Percentiles rank a stretch among this genome's conserved stretches.
phyloP scores from a whole-genome alignment of 2,329 filamentous ascomycete species.

The Aspergillus neoniger region DNA sequence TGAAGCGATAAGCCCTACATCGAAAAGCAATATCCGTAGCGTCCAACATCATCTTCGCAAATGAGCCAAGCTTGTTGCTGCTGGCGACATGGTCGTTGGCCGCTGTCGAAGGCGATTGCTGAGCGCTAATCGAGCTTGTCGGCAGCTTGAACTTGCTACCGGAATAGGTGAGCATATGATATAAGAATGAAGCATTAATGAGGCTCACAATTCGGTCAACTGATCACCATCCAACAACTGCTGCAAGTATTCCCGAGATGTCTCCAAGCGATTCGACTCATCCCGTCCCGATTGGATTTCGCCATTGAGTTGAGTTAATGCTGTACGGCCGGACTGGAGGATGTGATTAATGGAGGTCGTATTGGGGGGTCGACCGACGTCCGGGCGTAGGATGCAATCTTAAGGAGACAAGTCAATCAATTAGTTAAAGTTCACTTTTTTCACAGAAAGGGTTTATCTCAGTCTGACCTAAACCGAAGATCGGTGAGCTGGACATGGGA shows the following conservation, averaged over 20 bases:
- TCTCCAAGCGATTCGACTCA: slow-evolving; percentile 66
- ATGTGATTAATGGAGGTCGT: slow-evolving; percentile 49
- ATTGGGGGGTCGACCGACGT: slow-evolving; percentile 45
- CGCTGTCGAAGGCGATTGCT: slow-evolving; percentile 19
- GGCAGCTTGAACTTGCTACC: slow-evolving; percentile 48
- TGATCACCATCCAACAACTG: slow-evolving; percentile 72
- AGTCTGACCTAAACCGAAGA: slow-evolving; percentile 47
- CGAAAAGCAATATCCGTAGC: slow-evolving; percentile 47
- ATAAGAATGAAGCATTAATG: slow-evolving; percentile 8
- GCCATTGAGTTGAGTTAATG: slow-evolving; percentile 68
- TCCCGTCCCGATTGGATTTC: slow-evolving; percentile 63
- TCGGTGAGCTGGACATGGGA: slow-evolving; percentile 52
- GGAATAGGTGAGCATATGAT: slow-evolving; percentile 17
- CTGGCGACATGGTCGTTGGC: slow-evolving; percentile 27
- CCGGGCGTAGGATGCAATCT: slow-evolving; percentile 45
- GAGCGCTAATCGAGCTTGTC: slow-evolving; percentile 25
- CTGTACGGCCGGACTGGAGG: slow-evolving; percentile 52
- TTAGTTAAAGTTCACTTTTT: slow-evolving; percentile 25
- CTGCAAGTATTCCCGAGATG: slow-evolving; percentile 72
- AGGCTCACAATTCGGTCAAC: slow-evolving; percentile 47
- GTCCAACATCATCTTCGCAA: slow-evolving; percentile 57
- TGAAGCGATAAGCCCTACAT: slow-evolving; percentile 36
- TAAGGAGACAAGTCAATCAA: slow-evolving; percentile 26
- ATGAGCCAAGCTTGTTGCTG: slow-evolving; percentile 48
- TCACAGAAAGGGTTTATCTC: slow-evolving; percentile 5